Evolutionary conservation across 345 rosid genomes (phyloP).

Genomic region (Diplotaxis tenuifolia): DNA sequence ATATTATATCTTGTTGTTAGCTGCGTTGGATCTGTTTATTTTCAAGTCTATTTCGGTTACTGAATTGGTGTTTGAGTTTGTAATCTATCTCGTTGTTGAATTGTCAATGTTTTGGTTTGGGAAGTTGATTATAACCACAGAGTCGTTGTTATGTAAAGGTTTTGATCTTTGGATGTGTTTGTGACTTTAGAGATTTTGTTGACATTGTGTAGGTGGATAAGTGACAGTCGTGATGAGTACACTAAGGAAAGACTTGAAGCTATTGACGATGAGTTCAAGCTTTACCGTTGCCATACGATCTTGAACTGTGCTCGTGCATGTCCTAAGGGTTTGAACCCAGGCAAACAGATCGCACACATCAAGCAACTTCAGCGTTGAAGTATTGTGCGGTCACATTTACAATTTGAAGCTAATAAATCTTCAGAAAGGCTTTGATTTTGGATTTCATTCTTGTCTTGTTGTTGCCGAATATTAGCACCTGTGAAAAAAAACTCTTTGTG

Average conservation of each 20-base stretch:
- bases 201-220: constrained; percentile 77
- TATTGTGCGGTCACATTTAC: not conserved
- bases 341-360: constrained; percentile 80
- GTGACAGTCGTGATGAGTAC: constrained; percentile 95
- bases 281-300: constrained; percentile 96
- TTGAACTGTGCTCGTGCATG: constrained; percentile 97
- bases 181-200: constrained; percentile 7
- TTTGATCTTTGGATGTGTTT: constrained; percentile 12
- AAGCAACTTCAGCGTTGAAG: constrained; percentile 59
- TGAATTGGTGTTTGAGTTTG: not conserved
- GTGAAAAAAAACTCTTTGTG: constrained; percentile 9
- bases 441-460: constrained; percentile 22
- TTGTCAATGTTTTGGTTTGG: not conserved
- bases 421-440: constrained; percentile 7
- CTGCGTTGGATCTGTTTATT: not conserved
- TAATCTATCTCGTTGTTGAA: not conserved
- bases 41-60: not conserved
- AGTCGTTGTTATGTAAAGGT: not conserved
- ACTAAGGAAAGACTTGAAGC: constrained; percentile 87
- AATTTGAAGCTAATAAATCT: constrained; percentile 35
- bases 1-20: not conserved
- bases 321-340: constrained; percentile 98
- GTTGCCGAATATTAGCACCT: constrained; percentile 16
- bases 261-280: constrained; percentile 87
- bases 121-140: not conserved